phyloP scores from a whole-genome alignment of 2,329 filamentous ascomycete species.

The Cadophora sp. region DNA sequence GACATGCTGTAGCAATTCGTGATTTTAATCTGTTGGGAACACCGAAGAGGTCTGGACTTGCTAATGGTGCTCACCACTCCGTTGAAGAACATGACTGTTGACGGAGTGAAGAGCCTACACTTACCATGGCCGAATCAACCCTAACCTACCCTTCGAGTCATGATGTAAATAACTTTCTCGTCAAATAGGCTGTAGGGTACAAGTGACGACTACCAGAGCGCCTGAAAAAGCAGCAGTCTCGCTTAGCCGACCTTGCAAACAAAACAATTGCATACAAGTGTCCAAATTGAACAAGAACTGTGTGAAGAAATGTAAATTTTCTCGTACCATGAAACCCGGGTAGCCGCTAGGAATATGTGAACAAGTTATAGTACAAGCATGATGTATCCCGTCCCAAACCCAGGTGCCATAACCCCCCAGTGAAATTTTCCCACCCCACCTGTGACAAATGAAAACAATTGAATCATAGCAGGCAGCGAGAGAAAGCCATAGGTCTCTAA shows the following conservation, averaged over 20 bases:
- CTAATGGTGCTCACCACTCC: neutral
- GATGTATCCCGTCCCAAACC: constrained; percentile 10
- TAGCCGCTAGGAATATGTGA: constrained; percentile 10
- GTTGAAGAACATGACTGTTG: neutral
- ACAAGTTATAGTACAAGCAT: constrained; percentile 13
- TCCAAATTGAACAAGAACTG: neutral
- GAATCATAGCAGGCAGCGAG: constrained; percentile 19
- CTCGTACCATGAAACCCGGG: neutral
- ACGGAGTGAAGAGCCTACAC: neutral
- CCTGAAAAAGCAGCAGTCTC: neutral
- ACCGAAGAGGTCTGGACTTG: neutral
- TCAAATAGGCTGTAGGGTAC: too few species aligned
- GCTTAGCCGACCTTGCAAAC: neutral
- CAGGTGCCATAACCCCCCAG: neutral
- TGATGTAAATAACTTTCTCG: too few species aligned
- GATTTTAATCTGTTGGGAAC: neutral
- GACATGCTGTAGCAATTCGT: neutral
- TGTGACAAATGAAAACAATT: constrained; percentile 22
- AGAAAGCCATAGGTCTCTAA: constrained; percentile 19
- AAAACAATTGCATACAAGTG: neutral
- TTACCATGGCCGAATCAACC: neutral
- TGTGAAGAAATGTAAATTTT: neutral
- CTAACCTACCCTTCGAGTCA: too few species aligned
- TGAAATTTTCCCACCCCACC: constrained; percentile 13
- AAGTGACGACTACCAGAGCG: too few species aligned